Base-by-base conservation (phyloP, 331 rosid genomes). In the Erythrophleum ivorense region DNA sequence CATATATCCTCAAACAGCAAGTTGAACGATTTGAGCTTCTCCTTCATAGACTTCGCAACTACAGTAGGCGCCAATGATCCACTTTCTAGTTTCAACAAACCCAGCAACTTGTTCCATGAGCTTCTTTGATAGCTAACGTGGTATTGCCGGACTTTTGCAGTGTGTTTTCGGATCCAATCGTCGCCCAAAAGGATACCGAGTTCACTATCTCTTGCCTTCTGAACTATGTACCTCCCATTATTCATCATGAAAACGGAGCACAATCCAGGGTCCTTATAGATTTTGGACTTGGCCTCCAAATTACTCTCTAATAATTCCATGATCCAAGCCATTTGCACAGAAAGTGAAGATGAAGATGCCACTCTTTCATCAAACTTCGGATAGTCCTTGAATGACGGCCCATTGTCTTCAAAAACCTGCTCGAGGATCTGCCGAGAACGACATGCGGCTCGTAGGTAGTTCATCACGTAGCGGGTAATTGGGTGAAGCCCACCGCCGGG, bases 401-500 rank as follows among this genome's bases (percentile, higher is more conserved):
- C 87, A 59, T 79, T 84, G 57, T 95, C 98, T 55, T 94, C 98
- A 55, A 94, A 94, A 19, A 96, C 90, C 78, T 88, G 97, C 88
- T 96, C 98, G 15, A 96, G 84, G 3, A 89, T 86, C 58, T 79
- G 91, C 45, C 94, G 76, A 3, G 98, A 92, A 14, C 96, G 87
- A 81, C 98, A 93, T 0, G 98, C 99, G 0, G 99, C 98, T 0
- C 90, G 91, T 5, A 96, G 97, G 83, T 96, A 96, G 78, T 96
- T 96, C 98, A 94, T 94, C 85, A 96, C 99, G 4, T 96, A 96
- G 6, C 99, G 98, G 10, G 97, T 96, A n/a, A 96, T 92, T 7
- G 98, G 99, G 40, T 96, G 98, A 55, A 92, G 94, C 4, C 97
- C 97, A 1, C 99, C 99, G 10, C 95, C 95, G 0, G 99, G 99